Percentiles rank a stretch among this genome's conserved stretches.
Conservation (phyloP, 441 rosid species). For the Syzygium malaccense region DNA sequence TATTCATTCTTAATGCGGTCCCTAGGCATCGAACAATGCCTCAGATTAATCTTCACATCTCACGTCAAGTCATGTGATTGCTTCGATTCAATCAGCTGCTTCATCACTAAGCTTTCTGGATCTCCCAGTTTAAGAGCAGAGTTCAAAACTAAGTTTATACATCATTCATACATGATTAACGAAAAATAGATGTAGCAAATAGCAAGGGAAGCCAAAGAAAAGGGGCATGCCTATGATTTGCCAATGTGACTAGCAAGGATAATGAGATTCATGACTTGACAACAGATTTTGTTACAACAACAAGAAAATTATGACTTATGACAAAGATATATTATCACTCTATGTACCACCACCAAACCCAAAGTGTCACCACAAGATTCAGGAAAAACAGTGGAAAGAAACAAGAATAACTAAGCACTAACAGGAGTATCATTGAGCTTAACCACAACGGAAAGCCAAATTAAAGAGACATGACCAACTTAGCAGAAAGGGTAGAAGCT, state of each 20-base stretch:
- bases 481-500: neutral
- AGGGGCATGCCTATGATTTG: neutral
- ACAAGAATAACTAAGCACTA: neutral
- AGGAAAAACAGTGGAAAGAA: neutral
- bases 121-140: neutral
- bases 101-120: neutral
- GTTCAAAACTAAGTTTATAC: neutral
- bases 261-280: neutral
- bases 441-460: neutral
- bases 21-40: neutral
- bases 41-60: neutral
- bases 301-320: neutral
- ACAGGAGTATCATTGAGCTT: neutral
- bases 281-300: neutral
- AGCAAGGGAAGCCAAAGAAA: neutral
- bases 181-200: neutral
- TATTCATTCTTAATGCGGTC: neutral
- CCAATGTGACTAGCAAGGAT: neutral
- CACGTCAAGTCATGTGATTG: neutral
- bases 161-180: neutral
- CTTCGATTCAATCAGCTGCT: neutral
- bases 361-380: neutral
- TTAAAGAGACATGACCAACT: neutral
- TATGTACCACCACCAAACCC: neutral
- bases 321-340: neutral